Conservation (phyloP, 352 stramenopile genomes). For the Globisporangium carolinianum region DNA sequence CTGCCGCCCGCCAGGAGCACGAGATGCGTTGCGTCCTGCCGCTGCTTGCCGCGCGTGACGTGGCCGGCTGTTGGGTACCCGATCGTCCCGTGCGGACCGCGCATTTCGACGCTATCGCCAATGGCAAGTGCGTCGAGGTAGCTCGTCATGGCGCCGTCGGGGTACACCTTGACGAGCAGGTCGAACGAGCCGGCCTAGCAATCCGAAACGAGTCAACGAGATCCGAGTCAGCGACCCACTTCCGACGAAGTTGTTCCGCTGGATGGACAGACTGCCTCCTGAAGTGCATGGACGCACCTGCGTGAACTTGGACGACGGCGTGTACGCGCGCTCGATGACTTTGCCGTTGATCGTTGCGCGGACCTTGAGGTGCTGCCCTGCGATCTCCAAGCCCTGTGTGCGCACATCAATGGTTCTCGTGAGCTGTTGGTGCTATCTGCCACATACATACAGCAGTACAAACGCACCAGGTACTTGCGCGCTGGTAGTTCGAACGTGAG, state of each 20-base stretch:
- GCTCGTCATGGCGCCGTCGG: slow-evolving; percentile 63
- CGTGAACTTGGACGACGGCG: slow-evolving; percentile 67
- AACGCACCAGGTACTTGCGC: slow-evolving; percentile 46
- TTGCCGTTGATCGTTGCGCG: slow-evolving; percentile 67
- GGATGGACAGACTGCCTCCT: too few relatives aligned
- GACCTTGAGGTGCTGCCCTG: slow-evolving; percentile 77
- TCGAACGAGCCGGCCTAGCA: slow-evolving; percentile 51
- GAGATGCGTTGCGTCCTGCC: slow-evolving; percentile 49
- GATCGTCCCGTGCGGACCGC: slow-evolving; percentile 57
- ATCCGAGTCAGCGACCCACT: too few relatives aligned
- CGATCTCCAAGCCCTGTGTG: slow-evolving; percentile 46
- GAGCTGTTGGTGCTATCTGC: too few relatives aligned
- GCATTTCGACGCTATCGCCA: slow-evolving; percentile 66
- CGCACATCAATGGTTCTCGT: too few relatives aligned
- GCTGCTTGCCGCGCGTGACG: slow-evolving; percentile 39
- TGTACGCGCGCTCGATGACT: slow-evolving; percentile 73
- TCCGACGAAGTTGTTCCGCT: too few relatives aligned
- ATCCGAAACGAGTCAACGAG: too few relatives aligned
- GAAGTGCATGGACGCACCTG: slow-evolving; percentile 17
- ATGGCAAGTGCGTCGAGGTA: slow-evolving; percentile 48
- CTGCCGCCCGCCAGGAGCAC: slow-evolving; percentile 72
- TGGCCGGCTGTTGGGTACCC: slow-evolving; percentile 48
- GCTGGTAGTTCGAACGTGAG: slow-evolving; percentile 70
- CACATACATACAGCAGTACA: not conserved
- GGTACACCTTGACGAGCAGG: slow-evolving; percentile 74